Evolutionary conservation across 371 early-diverging fungal species (phyloP), one percentile per base, ranked within the genome.

Genomic region (Syncephalastrum sp.): DNA sequence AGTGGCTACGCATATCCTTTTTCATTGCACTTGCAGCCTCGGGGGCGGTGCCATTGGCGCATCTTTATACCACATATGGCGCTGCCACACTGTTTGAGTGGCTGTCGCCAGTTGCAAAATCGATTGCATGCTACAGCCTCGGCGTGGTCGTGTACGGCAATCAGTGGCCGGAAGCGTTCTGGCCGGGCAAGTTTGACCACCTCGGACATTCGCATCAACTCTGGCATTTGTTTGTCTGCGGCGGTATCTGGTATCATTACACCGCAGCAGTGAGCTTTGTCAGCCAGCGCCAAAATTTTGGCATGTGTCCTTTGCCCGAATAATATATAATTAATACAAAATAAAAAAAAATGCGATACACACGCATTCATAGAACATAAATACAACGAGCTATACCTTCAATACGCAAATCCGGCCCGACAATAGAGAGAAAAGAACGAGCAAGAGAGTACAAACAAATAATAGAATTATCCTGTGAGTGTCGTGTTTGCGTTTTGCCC

Each of bases 191-290:
- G 58, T 90, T 91, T 67, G 92, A 93, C 61, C 72, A 75, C 24
- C 59, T 85, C 54, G 84, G 84, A 16, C 87, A 90, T 53, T 88
- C 89, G 13, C 93, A 92, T 65, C 89, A 88, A 59, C 65, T 87
- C 38, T 92, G 93, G 93, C 93, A 92, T 71, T 54, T 87, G 17
- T 81, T 81, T 63, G 90, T 91, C 0, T 80, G 87, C 41, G 84
- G 81, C 3, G 90, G 87, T 15, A 85, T 86, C 53, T 85, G 80
- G 74, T 84, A 67, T 56, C 86, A 89, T 60, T 89, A 88, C 57
- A 65, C 65, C 55, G 83, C 86, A 16, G 77, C 83, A 44, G 67
- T 79, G n/a, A 75, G 69, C 57, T 84, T 81, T 57, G 72, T 72
- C 25, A 46, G 51, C 13, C 64, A 66, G 33, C 64, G 75, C 17